These are phyloP conservation scores for Colletotrichum phormii DNA, from an alignment of 2,329 filamentous ascomycete species.

Conservation along the genomic window DNA sequence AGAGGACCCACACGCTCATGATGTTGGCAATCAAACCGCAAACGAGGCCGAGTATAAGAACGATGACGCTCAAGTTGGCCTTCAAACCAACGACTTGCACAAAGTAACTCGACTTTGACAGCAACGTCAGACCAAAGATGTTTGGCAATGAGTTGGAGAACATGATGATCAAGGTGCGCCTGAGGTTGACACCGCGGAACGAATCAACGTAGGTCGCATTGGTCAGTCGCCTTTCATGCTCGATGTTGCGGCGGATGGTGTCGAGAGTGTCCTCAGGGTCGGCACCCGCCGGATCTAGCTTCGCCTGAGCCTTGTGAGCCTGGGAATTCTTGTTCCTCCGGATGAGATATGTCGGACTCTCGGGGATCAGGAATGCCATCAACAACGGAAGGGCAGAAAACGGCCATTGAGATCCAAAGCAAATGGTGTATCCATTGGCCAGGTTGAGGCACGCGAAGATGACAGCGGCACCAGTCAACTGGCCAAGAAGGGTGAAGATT, in stretches of 20 bases:
- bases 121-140: constrained; percentile 57
- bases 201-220: constrained; percentile 54
- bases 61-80: constrained; percentile 49
- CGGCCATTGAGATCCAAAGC: constrained; percentile 57
- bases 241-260: constrained; percentile 60
- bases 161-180: constrained; percentile 54
- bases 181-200: constrained; percentile 56
- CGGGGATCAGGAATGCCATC: constrained; percentile 58
- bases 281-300: constrained; percentile 56
- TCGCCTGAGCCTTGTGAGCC: constrained; percentile 58
- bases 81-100: constrained; percentile 49
- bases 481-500: constrained; percentile 60
- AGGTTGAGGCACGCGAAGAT: constrained; percentile 48
- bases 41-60: constrained; percentile 58
- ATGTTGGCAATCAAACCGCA: constrained; percentile 58
- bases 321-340: constrained; percentile 52
- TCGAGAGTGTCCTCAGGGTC: constrained; percentile 54
- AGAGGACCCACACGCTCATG: constrained; percentile 56
- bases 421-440: constrained; percentile 51
- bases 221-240: constrained; percentile 49
- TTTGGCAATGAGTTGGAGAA: constrained; percentile 56
- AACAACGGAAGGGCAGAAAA: constrained; percentile 55
- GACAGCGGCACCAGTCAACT: constrained; percentile 57
- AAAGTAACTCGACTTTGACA: constrained; percentile 56
- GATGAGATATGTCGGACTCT: constrained; percentile 62